These are phyloP conservation scores for Trapa bicornis DNA, from an alignment of 345 rosid species.

Conservation along the genomic window DNA sequence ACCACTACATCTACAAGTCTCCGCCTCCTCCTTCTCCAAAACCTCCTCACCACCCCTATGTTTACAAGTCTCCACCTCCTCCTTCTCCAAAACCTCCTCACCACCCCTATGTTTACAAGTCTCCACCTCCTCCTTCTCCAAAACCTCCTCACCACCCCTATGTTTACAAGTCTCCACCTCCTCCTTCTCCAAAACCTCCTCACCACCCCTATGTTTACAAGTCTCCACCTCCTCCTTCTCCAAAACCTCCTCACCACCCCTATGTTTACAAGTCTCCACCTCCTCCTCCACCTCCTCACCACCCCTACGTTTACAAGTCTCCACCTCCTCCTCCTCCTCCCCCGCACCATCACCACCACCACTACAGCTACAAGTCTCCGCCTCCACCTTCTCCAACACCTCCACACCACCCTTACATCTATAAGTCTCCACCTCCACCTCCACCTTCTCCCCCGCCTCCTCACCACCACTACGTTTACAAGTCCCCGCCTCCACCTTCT, in stretches of 20 bases:
- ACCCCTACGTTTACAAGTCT: not conserved
- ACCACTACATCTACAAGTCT: conserved; percentile 4
- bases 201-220: conserved; percentile 6
- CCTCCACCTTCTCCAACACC: no score
- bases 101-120: conserved; percentile 1
- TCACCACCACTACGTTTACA: no score
- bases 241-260: not conserved
- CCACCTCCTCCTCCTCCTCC: no score
- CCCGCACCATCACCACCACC: no score
- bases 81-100: conserved; percentile 10
- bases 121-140: conserved; percentile 6
- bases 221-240: conserved; percentile 19
- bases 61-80: conserved; percentile 15
- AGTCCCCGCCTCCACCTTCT: no score
- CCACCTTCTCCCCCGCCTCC: no score
- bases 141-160: not conserved
- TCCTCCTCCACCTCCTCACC: conserved; percentile 11
- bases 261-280: conserved; percentile 12
- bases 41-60: conserved; percentile 4
- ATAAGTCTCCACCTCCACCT: no score
- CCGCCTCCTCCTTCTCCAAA: conserved; percentile 16
- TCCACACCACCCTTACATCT: no score
- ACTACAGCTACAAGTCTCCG: no score
- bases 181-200: not conserved
- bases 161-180: not conserved